These are phyloP conservation scores for Hypocreales sp. DNA, from an alignment of 2,329 filamentous ascomycete species.

Conservation along the genomic window DNA sequence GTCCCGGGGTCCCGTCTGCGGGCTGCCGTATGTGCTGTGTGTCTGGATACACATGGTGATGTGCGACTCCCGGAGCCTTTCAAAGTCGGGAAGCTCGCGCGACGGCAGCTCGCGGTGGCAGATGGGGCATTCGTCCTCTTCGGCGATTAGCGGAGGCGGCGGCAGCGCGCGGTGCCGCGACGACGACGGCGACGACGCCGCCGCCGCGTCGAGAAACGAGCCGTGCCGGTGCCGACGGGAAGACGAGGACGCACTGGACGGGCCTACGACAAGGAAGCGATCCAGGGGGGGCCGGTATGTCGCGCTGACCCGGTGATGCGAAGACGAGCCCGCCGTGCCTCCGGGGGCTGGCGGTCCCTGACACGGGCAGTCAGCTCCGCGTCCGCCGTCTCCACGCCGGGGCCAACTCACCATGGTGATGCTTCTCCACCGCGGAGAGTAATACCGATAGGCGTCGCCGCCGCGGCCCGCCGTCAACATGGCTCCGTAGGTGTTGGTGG, in stretches of 20 bases:
- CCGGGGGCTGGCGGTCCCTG: constrained; percentile 2
- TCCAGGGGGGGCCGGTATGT: constrained; percentile 20
- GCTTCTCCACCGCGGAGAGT: constrained; percentile 23
- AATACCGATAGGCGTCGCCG: constrained; percentile 19
- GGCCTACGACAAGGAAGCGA: constrained; percentile 21
- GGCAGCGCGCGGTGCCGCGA: constrained; percentile 22
- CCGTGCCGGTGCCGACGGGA: constrained; percentile 16
- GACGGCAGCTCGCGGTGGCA: constrained; percentile 59
- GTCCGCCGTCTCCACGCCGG: background rate
- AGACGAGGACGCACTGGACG: constrained; percentile 15
- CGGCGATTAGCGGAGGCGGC: constrained; percentile 36
- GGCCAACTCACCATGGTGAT: constrained; percentile 29
- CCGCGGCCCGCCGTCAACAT: constrained; percentile 17
- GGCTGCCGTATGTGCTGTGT: constrained; percentile 33
- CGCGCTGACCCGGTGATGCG: constrained; percentile 13
- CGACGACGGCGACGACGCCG: constrained; percentile 12
- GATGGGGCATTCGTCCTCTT: constrained; percentile 69
- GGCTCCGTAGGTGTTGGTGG: constrained; percentile 18
- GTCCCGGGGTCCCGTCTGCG: constrained; percentile 11
- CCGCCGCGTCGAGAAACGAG: constrained; percentile 4
- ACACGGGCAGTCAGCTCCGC: constrained; percentile 1
- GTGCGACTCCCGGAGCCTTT: constrained; percentile 39
- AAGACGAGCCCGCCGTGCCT: constrained; percentile 6
- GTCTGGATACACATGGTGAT: constrained; percentile 40
- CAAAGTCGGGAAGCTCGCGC: constrained; percentile 33